Base-by-base conservation (phyloP, 1,284 basidiomycete species). In the Fomitopsis schrenkii region DNA sequence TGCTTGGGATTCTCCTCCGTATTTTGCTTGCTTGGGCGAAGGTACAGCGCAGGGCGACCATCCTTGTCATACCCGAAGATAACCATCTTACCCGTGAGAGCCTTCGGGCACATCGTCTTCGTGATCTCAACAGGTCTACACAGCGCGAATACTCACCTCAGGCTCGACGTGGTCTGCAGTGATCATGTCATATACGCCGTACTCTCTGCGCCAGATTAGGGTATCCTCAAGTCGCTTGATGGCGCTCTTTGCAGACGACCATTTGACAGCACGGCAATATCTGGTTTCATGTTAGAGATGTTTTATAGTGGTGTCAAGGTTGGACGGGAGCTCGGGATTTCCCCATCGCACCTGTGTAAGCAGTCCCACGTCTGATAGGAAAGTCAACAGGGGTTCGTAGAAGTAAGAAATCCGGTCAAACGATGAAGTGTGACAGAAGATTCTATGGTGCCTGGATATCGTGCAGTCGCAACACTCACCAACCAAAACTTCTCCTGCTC, bases 1-100 rank as follows among this genome's bases (percentile, higher is more conserved):
- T 95, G 93, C 42, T 89, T 80, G 0, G 82, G 80, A 22, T 82
- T 77, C 64, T 88, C 89, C n/a, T 85, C 81, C 0, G 93, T 95
- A 73, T 95, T 95, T 73, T 95, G 93, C 48, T 85, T 83, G 64
- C 88, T 91, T 0, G 93, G 94, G 44, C 89, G 84, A 78, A 95
- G 83, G 76, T 94, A 95, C 42, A 91, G 72, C 1, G 83, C 86
- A 0, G 94, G 93, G 61, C 91, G 78, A 8, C 88, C 76, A 59
- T 79, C 75, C 8, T 69, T 65, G 62, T 96, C 94, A 72, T 87
- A 95, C 0, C 94, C 94, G 65, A 88, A 91, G 15, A 90, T 62
- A 55, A 91, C 76, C 70, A 83, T 80, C 74, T 93, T 93, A 33
- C 91, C 91, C 4, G 90, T 93, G 30, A 88, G 72, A 1, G 84